Conservation (phyloP, 1,284 basidiomycete genomes). For the Tausonia pullulans region DNA sequence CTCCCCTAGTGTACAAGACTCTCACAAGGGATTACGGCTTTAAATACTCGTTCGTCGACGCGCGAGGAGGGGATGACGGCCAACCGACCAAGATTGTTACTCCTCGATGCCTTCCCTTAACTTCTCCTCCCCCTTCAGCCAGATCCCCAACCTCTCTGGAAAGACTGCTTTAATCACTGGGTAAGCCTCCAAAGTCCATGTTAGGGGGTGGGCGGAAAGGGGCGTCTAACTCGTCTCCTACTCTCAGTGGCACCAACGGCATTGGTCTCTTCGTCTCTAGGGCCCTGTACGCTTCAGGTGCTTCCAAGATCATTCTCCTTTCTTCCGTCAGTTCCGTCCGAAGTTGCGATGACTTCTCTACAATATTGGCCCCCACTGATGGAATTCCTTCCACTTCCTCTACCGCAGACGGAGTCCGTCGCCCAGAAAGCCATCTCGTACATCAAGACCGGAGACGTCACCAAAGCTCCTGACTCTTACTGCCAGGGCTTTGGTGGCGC, state of each 20-base stretch:
- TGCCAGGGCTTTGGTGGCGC: constrained; percentile 14
- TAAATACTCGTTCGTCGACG: neutral
- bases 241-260: constrained; percentile 19
- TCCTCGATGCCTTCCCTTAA: too few species aligned
- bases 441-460: constrained; percentile 21
- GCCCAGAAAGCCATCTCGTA: constrained; percentile 15
- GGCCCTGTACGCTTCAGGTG: constrained; percentile 18
- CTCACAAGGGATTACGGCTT: neutral
- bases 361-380: too few species aligned
- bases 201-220: neutral
- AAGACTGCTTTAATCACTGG: neutral
- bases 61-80: too few species aligned
- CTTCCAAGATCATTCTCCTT: constrained; percentile 15
- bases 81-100: too few species aligned
- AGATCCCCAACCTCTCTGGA: constrained; percentile 1
- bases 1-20: constrained; percentile 1
- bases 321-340: neutral
- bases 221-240: neutral
- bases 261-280: constrained; percentile 19
- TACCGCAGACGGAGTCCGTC: neutral
- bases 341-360: too few species aligned
- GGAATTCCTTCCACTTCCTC: too few species aligned
- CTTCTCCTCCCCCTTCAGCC: neutral
- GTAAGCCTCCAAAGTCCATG: neutral
- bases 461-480: constrained; percentile 17